These are phyloP conservation scores for Fusarium citri DNA, from an alignment of 2,329 filamentous ascomycete species.

Conservation along the genomic window DNA sequence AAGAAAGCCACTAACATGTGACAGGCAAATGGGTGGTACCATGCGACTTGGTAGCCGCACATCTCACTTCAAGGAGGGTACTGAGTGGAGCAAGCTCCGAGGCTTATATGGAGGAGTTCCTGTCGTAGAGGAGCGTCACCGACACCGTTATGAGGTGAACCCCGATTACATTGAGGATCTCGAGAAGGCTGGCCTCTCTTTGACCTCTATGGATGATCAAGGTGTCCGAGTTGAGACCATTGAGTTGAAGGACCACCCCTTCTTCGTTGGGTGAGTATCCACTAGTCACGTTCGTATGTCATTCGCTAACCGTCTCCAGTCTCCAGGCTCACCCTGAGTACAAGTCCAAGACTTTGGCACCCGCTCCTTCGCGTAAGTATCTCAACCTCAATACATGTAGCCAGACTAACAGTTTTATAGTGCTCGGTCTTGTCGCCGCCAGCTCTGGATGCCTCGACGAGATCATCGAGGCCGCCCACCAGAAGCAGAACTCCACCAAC, in stretches of 20 bases:
- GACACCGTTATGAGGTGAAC: slow-evolving; percentile 93
- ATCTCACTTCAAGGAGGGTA: slow-evolving; percentile 79
- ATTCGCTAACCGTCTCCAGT: slow-evolving; percentile 63
- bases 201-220: slow-evolving; percentile 57
- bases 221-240: slow-evolving; percentile 36
- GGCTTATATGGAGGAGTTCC: slow-evolving; percentile 74
- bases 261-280: slow-evolving; percentile 32
- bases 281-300: not conserved
- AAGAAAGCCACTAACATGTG: slow-evolving; percentile 2
- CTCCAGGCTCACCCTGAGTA: slow-evolving; percentile 76
- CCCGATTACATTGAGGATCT: slow-evolving; percentile 78
- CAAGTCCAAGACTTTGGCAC: slow-evolving; percentile 77
- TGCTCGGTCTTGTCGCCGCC: slow-evolving; percentile 65
- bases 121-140: slow-evolving; percentile 78
- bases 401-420: slow-evolving; percentile 48
- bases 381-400: too few relatives aligned
- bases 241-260: slow-evolving; percentile 40
- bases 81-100: slow-evolving; percentile 82
- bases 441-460: slow-evolving; percentile 73
- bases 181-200: slow-evolving; percentile 73
- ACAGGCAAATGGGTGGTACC: slow-evolving; percentile 73
- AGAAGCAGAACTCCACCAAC: slow-evolving; percentile 22
- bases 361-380: slow-evolving; percentile 66
- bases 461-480: slow-evolving; percentile 43
- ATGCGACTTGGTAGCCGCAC: slow-evolving; percentile 85